Conservation (phyloP, 179 eudicot species). For the Dionaea muscipula region DNA sequence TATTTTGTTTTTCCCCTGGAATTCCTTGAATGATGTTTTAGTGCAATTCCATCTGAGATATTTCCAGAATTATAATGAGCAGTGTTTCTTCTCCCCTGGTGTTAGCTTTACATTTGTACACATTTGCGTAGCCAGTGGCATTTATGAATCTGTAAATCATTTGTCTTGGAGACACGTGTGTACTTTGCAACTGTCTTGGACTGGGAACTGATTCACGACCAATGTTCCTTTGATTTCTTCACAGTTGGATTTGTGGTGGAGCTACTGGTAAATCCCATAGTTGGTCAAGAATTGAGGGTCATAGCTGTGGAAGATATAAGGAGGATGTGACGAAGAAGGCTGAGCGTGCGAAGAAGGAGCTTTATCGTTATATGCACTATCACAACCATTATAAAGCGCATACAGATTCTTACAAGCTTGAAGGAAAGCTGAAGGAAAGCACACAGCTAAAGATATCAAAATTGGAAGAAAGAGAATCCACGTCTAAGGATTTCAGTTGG, state of each 20-base stretch:
- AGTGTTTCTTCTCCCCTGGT: too few species aligned
- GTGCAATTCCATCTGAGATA: too few species aligned
- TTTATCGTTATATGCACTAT: slow-evolving; percentile 58
- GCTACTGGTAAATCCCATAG: slow-evolving; percentile 54
- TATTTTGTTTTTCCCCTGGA: too few species aligned
- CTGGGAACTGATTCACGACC: too few species aligned
- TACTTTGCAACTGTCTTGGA: too few species aligned
- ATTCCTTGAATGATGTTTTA: too few species aligned
- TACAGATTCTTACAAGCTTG: slow-evolving; percentile 51
- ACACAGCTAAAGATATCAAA: slow-evolving; percentile 27
- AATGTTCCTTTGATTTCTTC: not conserved
- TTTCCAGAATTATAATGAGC: too few species aligned
- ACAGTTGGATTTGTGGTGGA: slow-evolving; percentile 73
- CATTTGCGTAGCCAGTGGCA: too few species aligned
- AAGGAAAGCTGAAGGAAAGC: slow-evolving; percentile 39
- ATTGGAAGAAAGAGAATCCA: slow-evolving; percentile 36
- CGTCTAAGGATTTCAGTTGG: slow-evolving; percentile 44
- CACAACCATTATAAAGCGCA: slow-evolving; percentile 59
- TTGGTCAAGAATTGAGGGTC: slow-evolving; percentile 38
- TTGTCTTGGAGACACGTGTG: too few species aligned
- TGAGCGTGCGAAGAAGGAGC: slow-evolving; percentile 35
- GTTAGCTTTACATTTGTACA: too few species aligned
- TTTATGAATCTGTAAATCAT: too few species aligned
- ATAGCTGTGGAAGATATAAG: slow-evolving; percentile 64
- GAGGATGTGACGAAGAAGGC: slow-evolving; percentile 32